Conservation (phyloP, 1,284 basidiomycete genomes). For the Naganishia cerealis region DNA sequence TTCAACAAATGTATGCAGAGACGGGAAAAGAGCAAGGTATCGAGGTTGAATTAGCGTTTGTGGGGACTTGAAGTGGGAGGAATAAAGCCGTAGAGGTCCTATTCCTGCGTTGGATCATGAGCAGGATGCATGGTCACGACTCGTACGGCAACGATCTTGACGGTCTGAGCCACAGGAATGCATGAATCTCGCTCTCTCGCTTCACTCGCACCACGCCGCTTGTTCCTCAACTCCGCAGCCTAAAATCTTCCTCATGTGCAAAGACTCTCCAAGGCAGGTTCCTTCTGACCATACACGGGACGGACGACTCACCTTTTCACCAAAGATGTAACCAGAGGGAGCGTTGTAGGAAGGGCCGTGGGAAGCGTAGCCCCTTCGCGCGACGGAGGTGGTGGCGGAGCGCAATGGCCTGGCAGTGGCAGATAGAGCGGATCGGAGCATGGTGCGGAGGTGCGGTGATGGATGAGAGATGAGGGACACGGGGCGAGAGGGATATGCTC, state of each 20-base stretch:
- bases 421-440: conserved; percentile 23
- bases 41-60: too few relatives aligned
- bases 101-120: too few relatives aligned
- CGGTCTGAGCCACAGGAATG: too few relatives aligned
- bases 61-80: too few relatives aligned
- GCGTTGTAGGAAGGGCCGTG: conserved; percentile 77
- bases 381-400: conserved; percentile 5
- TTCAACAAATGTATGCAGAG: too few relatives aligned
- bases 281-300: conserved; percentile 22
- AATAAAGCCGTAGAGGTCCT: too few relatives aligned
- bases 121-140: too few relatives aligned
- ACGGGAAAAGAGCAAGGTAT: too few relatives aligned
- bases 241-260: conserved; percentile 34
- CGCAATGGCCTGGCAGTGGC: conserved; percentile 9
- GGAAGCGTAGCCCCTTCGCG: conserved; percentile 26
- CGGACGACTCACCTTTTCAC: conserved; percentile 70
- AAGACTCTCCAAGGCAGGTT: not conserved
- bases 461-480: not conserved
- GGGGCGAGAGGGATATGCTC: not conserved
- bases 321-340: conserved; percentile 81
- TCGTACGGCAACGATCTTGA: too few relatives aligned
- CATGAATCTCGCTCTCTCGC: too few relatives aligned
- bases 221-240: conserved; percentile 41
- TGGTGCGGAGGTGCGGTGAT: not conserved
- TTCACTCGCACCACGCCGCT: conserved; percentile 48